A percentile compares a stretch with the other conserved stretches of the same genome.
Conservation (phyloP, 1,139 yeast genomes). For the Saccharomyces pastorianus region DNA sequence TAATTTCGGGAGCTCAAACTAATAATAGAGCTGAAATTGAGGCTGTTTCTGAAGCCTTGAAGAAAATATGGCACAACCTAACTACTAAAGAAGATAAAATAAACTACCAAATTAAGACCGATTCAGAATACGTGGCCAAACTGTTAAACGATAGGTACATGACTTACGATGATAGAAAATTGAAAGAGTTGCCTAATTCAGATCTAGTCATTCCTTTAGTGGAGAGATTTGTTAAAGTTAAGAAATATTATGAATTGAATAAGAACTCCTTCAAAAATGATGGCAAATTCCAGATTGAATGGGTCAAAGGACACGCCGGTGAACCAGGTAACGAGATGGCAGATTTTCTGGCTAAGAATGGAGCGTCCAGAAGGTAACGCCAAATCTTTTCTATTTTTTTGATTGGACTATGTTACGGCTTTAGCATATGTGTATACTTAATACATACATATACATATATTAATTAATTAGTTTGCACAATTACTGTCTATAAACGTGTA, state of each 20-base stretch:
- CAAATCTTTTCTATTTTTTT: neutral
- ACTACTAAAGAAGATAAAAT: constrained; percentile 26
- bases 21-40: constrained; percentile 75
- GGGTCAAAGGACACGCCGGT: constrained; percentile 73
- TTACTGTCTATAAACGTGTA: neutral
- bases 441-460: neutral
- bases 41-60: constrained; percentile 55
- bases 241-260: constrained; percentile 27
- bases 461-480: neutral
- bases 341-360: constrained; percentile 61
- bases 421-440: too few relatives aligned
- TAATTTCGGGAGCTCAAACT: constrained; percentile 46
- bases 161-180: constrained; percentile 32
- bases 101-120: constrained; percentile 41
- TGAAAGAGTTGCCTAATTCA: constrained; percentile 26
- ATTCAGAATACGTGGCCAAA: constrained; percentile 47
- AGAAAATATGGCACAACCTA: constrained; percentile 33
- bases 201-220: constrained; percentile 23
- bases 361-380: constrained; percentile 35
- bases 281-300: constrained; percentile 37
- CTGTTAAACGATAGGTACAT: constrained; percentile 43
- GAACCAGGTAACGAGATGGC: constrained; percentile 68
- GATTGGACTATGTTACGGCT: neutral
- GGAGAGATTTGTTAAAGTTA: constrained; percentile 23
- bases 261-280: constrained; percentile 17